Evolutionary conservation across 1,139 yeast species (phyloP).

Genomic region (Nadsonia starkeyi-henricii): DNA sequence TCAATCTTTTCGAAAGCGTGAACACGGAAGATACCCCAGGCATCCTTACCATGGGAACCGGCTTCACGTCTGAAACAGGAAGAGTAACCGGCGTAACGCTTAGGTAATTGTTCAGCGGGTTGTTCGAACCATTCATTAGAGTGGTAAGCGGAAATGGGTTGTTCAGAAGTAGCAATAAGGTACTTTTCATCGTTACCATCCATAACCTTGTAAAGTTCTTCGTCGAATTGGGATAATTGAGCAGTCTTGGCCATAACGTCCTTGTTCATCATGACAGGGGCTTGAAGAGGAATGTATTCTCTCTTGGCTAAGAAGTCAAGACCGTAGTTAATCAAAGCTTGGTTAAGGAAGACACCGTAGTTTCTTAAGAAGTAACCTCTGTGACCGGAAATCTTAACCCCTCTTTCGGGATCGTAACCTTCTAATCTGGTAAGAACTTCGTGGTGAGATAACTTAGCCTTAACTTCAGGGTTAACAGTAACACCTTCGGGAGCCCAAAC

Average conservation of each 20-base stretch:
- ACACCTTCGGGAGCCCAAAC: conserved; percentile 69
- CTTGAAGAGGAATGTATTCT: conserved; percentile 84
- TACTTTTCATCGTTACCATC: conserved; percentile 98
- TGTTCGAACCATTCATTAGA: conserved; percentile 97
- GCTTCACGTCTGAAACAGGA: conserved; percentile 99
- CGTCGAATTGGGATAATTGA: conserved; percentile 93
- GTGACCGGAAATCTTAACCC: conserved; percentile 95
- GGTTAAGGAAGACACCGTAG: conserved; percentile 93
- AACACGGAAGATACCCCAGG: conserved; percentile 99
- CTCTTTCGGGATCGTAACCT: conserved; percentile 98
- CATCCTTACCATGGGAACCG: conserved; percentile 98
- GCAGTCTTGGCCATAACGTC: conserved; percentile 99
- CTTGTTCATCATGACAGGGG: conserved; percentile 99
- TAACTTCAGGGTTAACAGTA: conserved; percentile 38
- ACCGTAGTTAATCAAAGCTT: conserved; percentile 95
- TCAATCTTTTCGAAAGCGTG: conserved; percentile 97
- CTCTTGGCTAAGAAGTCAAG: conserved; percentile 66
- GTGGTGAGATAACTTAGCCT: conserved; percentile 82
- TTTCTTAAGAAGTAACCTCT: conserved; percentile 94
- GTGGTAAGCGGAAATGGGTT: conserved; percentile 97
- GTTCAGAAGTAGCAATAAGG: conserved; percentile 96
- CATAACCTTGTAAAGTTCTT: conserved; percentile 88
- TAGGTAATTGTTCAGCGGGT: conserved; percentile 92
- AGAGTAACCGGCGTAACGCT: conserved; percentile 89
- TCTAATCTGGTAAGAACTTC: conserved; percentile 87